Evolutionary conservation across 306 rosid genomes (phyloP).

Genomic region (Cucurbita moschata): DNA sequence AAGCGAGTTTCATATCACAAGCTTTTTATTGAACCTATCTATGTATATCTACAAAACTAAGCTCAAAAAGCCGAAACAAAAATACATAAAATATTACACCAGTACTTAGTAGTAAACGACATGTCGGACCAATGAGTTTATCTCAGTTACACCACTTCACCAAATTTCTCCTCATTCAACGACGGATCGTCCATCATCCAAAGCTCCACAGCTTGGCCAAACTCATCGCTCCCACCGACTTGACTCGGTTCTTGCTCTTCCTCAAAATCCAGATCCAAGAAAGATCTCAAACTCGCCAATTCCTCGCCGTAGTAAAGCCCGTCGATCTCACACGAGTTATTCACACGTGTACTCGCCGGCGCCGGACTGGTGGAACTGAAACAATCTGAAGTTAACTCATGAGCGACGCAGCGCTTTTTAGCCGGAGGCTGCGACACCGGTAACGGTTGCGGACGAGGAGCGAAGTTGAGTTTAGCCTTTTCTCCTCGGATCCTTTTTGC

Average conservation of each 20-base stretch:
- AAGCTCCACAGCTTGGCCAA: constrained; percentile 14
- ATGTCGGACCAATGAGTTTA: not conserved
- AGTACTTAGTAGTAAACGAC: not conserved
- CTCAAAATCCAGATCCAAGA: constrained; percentile 44
- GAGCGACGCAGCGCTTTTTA: constrained; percentile 34
- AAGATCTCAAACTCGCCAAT: constrained; percentile 27
- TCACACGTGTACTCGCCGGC: constrained; percentile 2
- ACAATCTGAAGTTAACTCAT: not conserved
- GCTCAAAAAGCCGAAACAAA: not conserved
- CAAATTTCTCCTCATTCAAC: constrained; percentile 14
- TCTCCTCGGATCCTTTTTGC: constrained; percentile 75
- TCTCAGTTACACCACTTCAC: not conserved
- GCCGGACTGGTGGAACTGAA: not conserved
- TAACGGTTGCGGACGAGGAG: not conserved
- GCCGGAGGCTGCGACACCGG: constrained; percentile 3
- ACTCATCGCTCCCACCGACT: constrained; percentile 2
- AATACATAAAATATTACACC: not conserved
- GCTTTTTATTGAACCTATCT: not conserved
- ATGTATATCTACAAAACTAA: not conserved
- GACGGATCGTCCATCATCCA: constrained; percentile 58
- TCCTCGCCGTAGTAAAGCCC: not conserved
- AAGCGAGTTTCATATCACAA: not conserved
- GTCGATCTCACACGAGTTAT: not conserved
- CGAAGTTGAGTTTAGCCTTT: constrained; percentile 86
- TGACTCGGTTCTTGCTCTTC: not conserved